Conservation (phyloP, 1,139 yeast genomes). For the Blastobotrys proliferans region DNA sequence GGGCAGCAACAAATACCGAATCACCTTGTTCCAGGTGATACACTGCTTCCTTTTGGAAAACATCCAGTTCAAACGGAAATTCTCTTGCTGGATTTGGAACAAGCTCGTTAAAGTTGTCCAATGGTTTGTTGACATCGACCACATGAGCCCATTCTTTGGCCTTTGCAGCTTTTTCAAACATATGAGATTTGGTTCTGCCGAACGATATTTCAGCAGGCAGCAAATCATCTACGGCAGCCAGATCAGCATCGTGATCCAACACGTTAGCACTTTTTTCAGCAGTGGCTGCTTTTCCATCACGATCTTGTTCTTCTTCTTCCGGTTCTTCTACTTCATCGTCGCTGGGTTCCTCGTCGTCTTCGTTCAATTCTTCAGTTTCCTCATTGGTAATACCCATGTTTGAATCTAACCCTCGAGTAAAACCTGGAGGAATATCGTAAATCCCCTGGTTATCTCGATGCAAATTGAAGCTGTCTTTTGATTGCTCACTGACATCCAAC, state of each 20-base stretch:
- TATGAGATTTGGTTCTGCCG: conserved; percentile 35
- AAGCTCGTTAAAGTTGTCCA: conserved; percentile 78
- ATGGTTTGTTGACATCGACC: conserved; percentile 77
- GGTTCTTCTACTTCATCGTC: conserved; percentile 29
- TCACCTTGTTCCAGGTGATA: conserved; percentile 96
- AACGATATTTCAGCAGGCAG: conserved; percentile 63
- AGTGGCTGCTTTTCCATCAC: not conserved
- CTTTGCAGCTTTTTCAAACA: conserved; percentile 22
- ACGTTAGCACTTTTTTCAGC: not conserved
- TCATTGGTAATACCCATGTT: conserved; percentile 29
- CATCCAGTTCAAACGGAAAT: conserved; percentile 92
- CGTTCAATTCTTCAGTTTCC: conserved; percentile 23
- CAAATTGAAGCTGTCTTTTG: conserved; percentile 35
- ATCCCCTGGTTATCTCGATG: conserved; percentile 73
- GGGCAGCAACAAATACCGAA: conserved; percentile 97
- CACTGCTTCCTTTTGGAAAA: conserved; percentile 94
- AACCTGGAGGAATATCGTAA: conserved; percentile 79
- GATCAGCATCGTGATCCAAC: conserved; percentile 16
- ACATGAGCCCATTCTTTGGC: conserved; percentile 90
- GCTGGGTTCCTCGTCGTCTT: conserved; percentile 29
- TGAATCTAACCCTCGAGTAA: conserved; percentile 60
- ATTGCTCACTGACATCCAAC: conserved; percentile 15
- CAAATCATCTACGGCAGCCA: conserved; percentile 61
- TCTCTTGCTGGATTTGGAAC: conserved; percentile 91
- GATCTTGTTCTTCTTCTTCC: conserved; percentile 5